A percentile compares a stretch with the other conserved stretches of the same genome.
These are phyloP conservation scores for Russula vinacea DNA, from an alignment of 768 basidiomycete genomes.

Conservation along the genomic window DNA sequence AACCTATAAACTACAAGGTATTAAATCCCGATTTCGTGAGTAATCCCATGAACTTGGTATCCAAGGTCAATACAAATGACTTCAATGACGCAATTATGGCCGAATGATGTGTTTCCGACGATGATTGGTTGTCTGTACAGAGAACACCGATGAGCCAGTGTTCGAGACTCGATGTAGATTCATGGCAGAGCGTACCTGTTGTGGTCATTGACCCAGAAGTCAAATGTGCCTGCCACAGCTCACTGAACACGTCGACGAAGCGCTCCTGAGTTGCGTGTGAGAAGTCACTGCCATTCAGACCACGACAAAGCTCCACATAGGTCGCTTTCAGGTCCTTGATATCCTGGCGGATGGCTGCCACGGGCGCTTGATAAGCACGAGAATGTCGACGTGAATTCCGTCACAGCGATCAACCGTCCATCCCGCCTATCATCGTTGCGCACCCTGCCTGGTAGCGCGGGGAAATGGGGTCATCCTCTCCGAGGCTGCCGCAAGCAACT, in stretches of 20 bases:
- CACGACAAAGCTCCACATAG: slow-evolving; percentile 10
- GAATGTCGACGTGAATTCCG: slow-evolving; percentile 7
- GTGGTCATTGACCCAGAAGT: not conserved
- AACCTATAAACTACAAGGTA: not conserved
- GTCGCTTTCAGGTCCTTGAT: slow-evolving; percentile 5
- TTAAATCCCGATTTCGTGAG: not conserved
- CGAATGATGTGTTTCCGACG: not conserved
- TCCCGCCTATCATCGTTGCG: not conserved
- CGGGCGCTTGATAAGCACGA: not conserved
- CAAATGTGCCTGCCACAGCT: not conserved
- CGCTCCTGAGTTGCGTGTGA: slow-evolving; percentile 4
- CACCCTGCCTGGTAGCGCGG: not conserved
- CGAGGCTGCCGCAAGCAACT: not conserved
- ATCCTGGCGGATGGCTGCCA: slow-evolving; percentile 3
- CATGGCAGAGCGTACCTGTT: not conserved
- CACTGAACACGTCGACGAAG: not conserved
- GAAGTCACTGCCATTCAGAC: not conserved
- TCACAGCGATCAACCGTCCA: slow-evolving; percentile 5
- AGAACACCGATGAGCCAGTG: not conserved
- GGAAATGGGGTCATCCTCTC: not conserved
- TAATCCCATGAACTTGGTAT: not conserved
- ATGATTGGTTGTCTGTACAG: not conserved
- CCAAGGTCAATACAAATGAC: not conserved
- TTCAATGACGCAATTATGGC: not conserved
- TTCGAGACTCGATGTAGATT: not conserved